phyloP scores from a whole-genome alignment of 106 monocot genomes.

The Alisma plantagoaquatica region DNA sequence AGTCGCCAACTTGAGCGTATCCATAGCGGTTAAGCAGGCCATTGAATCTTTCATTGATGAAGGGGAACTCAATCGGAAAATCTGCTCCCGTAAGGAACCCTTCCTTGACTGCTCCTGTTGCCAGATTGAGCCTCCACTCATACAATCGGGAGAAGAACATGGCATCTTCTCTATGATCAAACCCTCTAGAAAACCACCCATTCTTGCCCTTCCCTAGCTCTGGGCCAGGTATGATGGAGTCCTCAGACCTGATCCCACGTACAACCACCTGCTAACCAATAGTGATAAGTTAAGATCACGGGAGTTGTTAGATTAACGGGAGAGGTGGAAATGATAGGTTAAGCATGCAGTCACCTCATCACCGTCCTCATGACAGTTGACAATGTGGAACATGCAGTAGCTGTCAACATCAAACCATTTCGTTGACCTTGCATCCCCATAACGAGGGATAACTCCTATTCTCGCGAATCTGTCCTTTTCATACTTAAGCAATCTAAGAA shows the following conservation, averaged over 20 bases:
- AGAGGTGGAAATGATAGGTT: background rate
- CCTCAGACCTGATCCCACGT: constrained; percentile 21
- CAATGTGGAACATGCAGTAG: constrained; percentile 17
- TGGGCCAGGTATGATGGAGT: constrained; percentile 43
- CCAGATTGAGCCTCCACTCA: constrained; percentile 47
- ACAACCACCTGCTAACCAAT: constrained; percentile 33
- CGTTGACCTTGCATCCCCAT: constrained; percentile 14
- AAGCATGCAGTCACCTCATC: constrained; percentile 11
- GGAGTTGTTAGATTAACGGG: background rate
- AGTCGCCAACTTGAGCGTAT: constrained; percentile 38
- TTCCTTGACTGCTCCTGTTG: constrained; percentile 19
- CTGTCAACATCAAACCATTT: constrained; percentile 16
- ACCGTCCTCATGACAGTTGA: constrained; percentile 26
- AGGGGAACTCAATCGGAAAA: constrained; percentile 23
- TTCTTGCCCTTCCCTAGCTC: constrained; percentile 12
- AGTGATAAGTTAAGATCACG: background rate
- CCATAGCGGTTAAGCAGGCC: constrained; percentile 32
- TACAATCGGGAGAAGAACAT: constrained; percentile 24
- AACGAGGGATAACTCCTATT: constrained; percentile 31
- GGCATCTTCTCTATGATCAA: constrained; percentile 5
- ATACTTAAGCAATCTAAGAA: constrained; percentile 9
- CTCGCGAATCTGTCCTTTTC: constrained; percentile 9
- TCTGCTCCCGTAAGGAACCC: constrained; percentile 30
- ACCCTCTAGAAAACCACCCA: constrained; percentile 27
- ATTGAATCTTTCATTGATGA: constrained; percentile 25